Evolutionary conservation across 495 filamentous ascomycete genomes (phyloP), one percentile per base, ranked within the genome.

Genomic region (Podospora fimiseda): DNA sequence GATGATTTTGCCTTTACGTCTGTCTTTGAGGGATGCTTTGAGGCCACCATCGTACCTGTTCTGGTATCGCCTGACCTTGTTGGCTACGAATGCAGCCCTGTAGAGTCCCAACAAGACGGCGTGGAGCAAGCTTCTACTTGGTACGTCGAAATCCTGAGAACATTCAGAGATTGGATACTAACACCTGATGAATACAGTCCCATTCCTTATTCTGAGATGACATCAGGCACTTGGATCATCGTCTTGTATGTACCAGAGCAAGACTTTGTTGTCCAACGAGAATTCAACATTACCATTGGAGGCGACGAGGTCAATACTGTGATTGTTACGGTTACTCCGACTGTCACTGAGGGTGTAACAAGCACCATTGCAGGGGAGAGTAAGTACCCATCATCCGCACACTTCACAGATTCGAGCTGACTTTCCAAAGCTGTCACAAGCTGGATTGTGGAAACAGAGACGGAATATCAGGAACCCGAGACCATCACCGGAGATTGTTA

Each of bases 1-100:
- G 43, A 36, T n/a, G 51, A 59, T 36, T 69, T 69, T 44, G 60
- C 55, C 19, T 69, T 66, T 44, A 61, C 56, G 2, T 63, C 63
- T 1, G 53, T 57, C 4, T 66, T 66, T 22, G 41, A 45, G 63
- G 65, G 63, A 42, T 68, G 65, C 40, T 52, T 58, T 19, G 56
- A 60, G 11, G 50, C 59, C 6, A 44, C 27, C 16, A 66, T 68
- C 53, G 56, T 49, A 3, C 65, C 65, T 0, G 62, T 66, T 42
- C 60, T 68, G 3, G 56, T 68, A 18, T 63, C 56, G 9, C 65
- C 65, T 0, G 53, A 64, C 23, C 63, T 60, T 11, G 46, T 55
- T 40, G 59, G 58, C 13, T 65, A 64, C 37, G 38, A 49, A 13
- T 68, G 65, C 50, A 57, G 59, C 2, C 19, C 59, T 2, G 60